These are phyloP conservation scores for Xylaria palmicola DNA, from an alignment of 495 filamentous ascomycete species.

Conservation along the genomic window DNA sequence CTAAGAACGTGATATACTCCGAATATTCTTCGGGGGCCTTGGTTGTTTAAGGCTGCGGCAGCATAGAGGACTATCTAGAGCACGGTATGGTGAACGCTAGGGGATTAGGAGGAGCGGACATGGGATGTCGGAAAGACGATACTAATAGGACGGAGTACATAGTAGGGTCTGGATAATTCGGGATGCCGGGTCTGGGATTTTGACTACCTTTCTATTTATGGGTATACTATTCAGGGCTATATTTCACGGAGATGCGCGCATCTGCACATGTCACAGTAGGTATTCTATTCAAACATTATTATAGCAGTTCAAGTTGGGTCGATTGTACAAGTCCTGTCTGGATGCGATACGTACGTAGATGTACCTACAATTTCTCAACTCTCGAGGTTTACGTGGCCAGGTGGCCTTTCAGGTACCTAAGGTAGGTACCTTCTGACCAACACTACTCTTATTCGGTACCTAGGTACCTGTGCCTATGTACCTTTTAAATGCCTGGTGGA, in stretches of 20 bases:
- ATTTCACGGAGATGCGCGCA: not conserved
- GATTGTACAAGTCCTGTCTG: too few species aligned
- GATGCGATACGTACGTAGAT: not conserved
- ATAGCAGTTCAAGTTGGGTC: too few species aligned
- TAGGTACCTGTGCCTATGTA: too few species aligned
- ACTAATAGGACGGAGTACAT: too few species aligned
- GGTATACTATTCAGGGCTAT: not conserved
- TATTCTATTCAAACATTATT: not conserved
- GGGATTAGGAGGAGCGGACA: not conserved
- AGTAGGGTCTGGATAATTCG: not conserved
- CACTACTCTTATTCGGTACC: too few species aligned
- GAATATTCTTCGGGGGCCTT: not conserved
- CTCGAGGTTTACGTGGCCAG: slow-evolving; percentile 9
- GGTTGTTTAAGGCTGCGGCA: not conserved
- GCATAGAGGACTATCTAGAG: too few species aligned
- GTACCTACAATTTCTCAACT: not conserved
- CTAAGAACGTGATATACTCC: not conserved
- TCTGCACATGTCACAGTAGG: not conserved
- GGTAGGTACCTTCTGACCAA: too few species aligned
- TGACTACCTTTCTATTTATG: not conserved
- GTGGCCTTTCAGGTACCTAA: too few species aligned
- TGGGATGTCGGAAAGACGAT: too few species aligned
- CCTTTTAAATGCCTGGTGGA: too few species aligned
- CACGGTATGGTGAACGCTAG: not conserved
- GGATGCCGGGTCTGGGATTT: not conserved